A percentile compares a stretch with the other conserved stretches of the same genome.
Evolutionary conservation across 208 protist species (phyloP).

Genomic region (Acanthamoeba healyi): DNA sequence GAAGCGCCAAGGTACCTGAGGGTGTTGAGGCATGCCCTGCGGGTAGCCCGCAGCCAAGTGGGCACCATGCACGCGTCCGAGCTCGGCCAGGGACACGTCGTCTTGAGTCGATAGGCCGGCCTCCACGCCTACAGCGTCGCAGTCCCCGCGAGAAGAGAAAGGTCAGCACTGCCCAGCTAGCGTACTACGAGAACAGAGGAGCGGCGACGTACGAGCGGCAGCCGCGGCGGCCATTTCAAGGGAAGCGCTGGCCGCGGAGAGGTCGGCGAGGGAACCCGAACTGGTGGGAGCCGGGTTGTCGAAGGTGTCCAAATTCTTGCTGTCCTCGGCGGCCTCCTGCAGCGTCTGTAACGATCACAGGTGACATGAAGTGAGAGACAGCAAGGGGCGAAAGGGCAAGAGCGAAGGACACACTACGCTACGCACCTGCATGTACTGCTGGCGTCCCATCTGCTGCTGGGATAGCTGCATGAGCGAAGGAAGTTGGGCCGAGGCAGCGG

Average conservation of each 20-base stretch:
- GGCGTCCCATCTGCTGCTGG: constrained; percentile 3
- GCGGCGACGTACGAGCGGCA: background rate
- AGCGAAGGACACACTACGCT: too few species aligned
- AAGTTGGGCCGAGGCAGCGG: background rate
- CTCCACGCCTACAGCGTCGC: background rate
- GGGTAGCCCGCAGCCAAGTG: background rate
- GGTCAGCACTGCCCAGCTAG: background rate
- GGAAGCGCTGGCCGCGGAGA: constrained; percentile 1
- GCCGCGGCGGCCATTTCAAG: constrained; percentile 24
- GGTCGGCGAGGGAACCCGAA: constrained; percentile 9
- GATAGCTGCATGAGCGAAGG: constrained; percentile 1
- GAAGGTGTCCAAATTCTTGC: constrained; percentile 64
- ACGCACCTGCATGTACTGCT: constrained; percentile 14
- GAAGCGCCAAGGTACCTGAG: too few species aligned
- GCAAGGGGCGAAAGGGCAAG: too few species aligned
- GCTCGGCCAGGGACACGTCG: background rate
- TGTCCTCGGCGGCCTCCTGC: constrained; percentile 39
- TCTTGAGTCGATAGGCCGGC: background rate
- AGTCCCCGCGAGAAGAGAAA: too few species aligned
- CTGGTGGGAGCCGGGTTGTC: background rate
- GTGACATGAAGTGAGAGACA: too few species aligned
- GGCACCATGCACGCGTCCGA: background rate
- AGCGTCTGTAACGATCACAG: too few species aligned
- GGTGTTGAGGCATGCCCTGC: constrained; percentile 18
- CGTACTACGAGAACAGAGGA: background rate